Evolutionary conservation across 2,329 filamentous ascomycete species (phyloP).

Genomic region (Fusarium paranaense): DNA sequence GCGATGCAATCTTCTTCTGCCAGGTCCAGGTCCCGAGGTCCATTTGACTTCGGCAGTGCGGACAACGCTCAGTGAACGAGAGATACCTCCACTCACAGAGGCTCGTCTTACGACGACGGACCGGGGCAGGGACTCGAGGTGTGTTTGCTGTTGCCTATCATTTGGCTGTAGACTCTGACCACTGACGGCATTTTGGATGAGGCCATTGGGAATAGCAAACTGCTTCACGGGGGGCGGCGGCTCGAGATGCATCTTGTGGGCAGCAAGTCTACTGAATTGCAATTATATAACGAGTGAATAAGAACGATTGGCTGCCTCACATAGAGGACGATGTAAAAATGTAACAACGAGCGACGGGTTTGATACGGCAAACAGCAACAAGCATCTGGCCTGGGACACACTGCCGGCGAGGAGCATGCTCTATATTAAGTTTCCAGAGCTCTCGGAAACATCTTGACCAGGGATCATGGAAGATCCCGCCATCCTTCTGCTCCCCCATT

Average conservation of each 20-base stretch:
- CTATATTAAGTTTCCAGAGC: not conserved
- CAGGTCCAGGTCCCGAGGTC: slow-evolving; percentile 5
- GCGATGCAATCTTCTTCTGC: slow-evolving; percentile 1
- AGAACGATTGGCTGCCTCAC: not conserved
- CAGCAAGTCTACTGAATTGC: not conserved
- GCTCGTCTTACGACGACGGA: slow-evolving; percentile 9
- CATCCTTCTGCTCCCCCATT: not conserved
- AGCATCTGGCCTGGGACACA: not conserved
- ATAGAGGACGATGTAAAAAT: not conserved
- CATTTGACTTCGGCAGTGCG: slow-evolving; percentile 12
- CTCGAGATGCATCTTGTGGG: not conserved
- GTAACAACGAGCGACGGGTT: not conserved
- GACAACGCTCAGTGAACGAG: slow-evolving; percentile 15
- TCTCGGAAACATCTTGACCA: not conserved
- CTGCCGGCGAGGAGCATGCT: not conserved
- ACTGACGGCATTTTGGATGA: slow-evolving; percentile 7
- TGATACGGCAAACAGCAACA: not conserved
- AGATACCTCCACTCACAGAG: not conserved
- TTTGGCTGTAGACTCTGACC: not conserved
- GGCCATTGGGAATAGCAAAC: slow-evolving; percentile 11
- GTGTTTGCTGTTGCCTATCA: slow-evolving; percentile 1
- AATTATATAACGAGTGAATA: not conserved
- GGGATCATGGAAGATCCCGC: not conserved
- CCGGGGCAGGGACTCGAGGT: slow-evolving; percentile 2
- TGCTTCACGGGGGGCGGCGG: not conserved